Evolutionary conservation across 2,329 filamentous ascomycete genomes (phyloP), one percentile per base, ranked within the genome.

Genomic region (Raffaelea arxii): DNA sequence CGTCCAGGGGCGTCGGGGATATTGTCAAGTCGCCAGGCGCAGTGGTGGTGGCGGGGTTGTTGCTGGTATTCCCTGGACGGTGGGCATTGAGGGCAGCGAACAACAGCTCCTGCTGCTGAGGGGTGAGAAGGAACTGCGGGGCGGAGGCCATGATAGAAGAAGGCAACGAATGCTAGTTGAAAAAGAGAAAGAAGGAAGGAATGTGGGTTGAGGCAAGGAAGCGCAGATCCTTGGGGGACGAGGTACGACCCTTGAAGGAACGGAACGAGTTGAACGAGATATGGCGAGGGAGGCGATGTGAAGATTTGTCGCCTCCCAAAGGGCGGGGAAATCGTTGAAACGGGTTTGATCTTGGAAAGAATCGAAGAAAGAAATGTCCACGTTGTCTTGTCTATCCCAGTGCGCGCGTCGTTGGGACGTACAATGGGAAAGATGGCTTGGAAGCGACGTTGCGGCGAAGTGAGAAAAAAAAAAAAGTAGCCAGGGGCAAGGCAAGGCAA

Each of bases 41-140:
- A 12, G 32, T 36, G 32, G 32, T 36, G 14, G 32, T 36, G 14
- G 32, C 14, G n/a, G n/a, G n/a, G n/a, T n/a, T n/a, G n/a, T 68
- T 65, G 49, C 58, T 61, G n/a, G 61, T 53, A 21, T 65, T 54
- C 30, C 60, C 62, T 14, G 67, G 64, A 52, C 66, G 77, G 59
- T 88, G 87, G 53, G 84, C 84, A 54, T 84, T 84, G 55, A 91
- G 77, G 40, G 86, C 84, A 49, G 83, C 82, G 52, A 86, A 80
- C 39, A 91, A 72, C 49, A 90, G 71, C 58, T 77, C 80, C 69
- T 90, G 84, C 64, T 91, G 84, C 59, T 85, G 78, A 52, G 81
- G 80, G 50, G 83, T 86, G 55, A 89, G 75, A 58, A 82, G 79
- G 62, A 86, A 82, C 59, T 69, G 62, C 46, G 65, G 66, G 47